phyloP scores from a whole-genome alignment of 116 monocot genomes.

The Zostera marina region DNA sequence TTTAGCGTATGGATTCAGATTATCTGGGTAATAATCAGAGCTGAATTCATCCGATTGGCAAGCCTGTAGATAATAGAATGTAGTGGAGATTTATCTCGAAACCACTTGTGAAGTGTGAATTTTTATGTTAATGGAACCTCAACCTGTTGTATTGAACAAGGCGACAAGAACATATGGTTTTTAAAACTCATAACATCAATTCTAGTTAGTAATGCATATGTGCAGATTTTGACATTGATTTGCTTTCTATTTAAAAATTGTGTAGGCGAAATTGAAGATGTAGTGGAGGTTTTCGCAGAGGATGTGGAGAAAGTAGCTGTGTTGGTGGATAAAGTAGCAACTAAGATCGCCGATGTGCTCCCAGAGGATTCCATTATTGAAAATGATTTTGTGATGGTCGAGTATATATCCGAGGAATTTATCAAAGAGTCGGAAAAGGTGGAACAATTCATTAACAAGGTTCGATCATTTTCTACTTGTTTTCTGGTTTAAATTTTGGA shows the following conservation, averaged over 20 bases:
- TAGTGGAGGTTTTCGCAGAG: neutral
- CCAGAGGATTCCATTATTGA: slow-evolving; percentile 11
- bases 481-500: neutral
- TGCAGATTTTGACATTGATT: neutral
- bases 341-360: slow-evolving; percentile 9
- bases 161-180: too few species aligned
- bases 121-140: too few species aligned
- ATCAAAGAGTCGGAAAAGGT: slow-evolving; percentile 7
- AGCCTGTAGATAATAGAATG: too few species aligned
- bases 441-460: slow-evolving; percentile 10
- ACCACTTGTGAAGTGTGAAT: too few species aligned
- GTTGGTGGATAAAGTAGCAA: slow-evolving; percentile 10
- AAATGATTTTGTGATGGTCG: slow-evolving; percentile 12
- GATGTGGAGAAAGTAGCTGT: slow-evolving; percentile 9
- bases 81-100: too few species aligned
- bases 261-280: slow-evolving; percentile 3
- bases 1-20: too few species aligned
- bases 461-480: neutral
- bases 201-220: too few species aligned
- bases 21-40: too few species aligned
- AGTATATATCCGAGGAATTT: slow-evolving; percentile 3
- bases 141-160: too few species aligned
- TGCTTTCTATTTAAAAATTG: too few species aligned
- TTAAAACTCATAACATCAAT: too few species aligned
- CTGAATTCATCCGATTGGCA: too few species aligned